Conservation (phyloP, 2,329 filamentous ascomycete genomes). For the Samsoniella hepiali region DNA sequence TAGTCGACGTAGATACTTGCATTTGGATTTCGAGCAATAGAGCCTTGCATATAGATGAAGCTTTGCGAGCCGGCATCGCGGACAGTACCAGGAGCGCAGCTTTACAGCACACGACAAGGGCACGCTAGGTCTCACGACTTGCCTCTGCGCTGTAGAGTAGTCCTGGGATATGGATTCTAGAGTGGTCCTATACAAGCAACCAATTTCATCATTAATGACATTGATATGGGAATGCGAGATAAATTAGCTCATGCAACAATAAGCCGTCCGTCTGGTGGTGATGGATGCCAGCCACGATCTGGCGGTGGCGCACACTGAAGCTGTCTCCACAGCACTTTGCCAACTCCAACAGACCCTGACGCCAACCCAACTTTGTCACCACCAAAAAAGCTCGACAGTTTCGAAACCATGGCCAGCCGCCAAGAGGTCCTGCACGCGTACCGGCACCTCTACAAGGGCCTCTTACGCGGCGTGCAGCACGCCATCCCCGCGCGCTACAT, state of each 20-base stretch:
- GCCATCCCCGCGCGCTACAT: constrained; percentile 64
- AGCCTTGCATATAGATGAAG: constrained; percentile 12
- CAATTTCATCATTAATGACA: background rate
- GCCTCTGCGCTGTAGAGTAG: background rate
- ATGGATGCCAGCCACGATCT: too few relatives aligned
- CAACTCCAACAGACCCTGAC: background rate
- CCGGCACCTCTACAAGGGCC: constrained; percentile 63
- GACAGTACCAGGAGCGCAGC: background rate
- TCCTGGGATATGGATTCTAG: background rate
- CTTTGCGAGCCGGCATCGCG: background rate
- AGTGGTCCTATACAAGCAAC: background rate
- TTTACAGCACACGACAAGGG: background rate
- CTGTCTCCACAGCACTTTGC: background rate
- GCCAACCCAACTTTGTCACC: background rate
- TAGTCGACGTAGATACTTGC: constrained; percentile 29
- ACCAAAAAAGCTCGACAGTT: background rate
- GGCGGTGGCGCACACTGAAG: too few relatives aligned
- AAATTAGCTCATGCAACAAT: too few relatives aligned
- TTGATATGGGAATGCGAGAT: background rate
- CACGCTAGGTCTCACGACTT: background rate
- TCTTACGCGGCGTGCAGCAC: constrained; percentile 69
- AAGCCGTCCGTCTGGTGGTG: too few relatives aligned
- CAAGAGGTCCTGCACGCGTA: constrained; percentile 61
- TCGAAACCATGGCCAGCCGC: constrained; percentile 10
- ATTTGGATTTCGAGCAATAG: constrained; percentile 35